phyloP scores from a whole-genome alignment of 2,329 filamentous ascomycete species.

The Phoma herbarum region DNA sequence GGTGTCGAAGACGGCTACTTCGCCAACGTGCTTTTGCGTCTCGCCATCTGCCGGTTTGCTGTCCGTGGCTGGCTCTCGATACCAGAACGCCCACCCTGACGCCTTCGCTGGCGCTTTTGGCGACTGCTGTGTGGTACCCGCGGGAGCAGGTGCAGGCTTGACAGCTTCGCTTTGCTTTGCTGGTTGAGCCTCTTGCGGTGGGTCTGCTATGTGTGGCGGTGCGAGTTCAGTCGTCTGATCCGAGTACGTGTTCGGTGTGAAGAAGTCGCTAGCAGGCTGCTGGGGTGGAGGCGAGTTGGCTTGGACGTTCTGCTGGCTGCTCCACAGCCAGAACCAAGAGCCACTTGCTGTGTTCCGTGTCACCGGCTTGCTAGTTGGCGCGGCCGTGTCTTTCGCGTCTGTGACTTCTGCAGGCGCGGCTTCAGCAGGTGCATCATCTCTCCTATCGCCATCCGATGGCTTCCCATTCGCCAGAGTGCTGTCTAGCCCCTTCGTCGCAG shows the following conservation, averaged over 20 bases:
- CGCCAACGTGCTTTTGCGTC: constrained; percentile 64
- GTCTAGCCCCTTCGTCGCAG: constrained; percentile 37
- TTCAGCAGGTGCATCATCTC: constrained; percentile 30
- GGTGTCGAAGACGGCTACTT: constrained; percentile 61
- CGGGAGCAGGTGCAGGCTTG: not conserved
- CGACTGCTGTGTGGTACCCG: constrained; percentile 19
- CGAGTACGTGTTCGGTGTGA: constrained; percentile 15
- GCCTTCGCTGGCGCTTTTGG: constrained; percentile 54
- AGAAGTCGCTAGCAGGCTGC: constrained; percentile 22
- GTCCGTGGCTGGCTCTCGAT: constrained; percentile 64
- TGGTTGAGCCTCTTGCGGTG: constrained; percentile 8
- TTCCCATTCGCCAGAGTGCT: constrained; percentile 2
- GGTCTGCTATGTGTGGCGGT: constrained; percentile 1
- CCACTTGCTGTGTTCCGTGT: constrained; percentile 37
- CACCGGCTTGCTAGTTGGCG: constrained; percentile 19
- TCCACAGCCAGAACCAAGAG: constrained; percentile 62
- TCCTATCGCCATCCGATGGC: constrained; percentile 30
- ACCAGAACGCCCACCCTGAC: constrained; percentile 86
- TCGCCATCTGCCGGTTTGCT: constrained; percentile 63
- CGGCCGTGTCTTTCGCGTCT: constrained; percentile 29
- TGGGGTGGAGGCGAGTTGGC: constrained; percentile 35
- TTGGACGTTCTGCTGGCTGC: constrained; percentile 55
- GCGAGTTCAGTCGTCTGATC: constrained; percentile 21
- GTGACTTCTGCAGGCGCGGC: constrained; percentile 12
- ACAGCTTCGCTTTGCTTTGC: not conserved